phyloP scores from a whole-genome alignment of 2,329 filamentous ascomycete genomes.

The Sporothrix pseudoabietina region DNA sequence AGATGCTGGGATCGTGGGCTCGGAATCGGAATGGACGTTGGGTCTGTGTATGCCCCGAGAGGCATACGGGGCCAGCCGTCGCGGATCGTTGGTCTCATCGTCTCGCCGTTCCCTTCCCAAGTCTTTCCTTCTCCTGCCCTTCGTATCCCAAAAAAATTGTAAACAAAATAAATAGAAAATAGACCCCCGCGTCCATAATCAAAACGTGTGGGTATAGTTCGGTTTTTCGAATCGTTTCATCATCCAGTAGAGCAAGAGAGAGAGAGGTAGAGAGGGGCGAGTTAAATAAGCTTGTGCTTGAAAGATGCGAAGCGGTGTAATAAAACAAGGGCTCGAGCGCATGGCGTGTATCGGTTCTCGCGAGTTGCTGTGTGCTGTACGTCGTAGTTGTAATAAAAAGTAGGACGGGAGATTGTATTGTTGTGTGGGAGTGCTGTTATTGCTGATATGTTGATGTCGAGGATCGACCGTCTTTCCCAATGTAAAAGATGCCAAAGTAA shows the following conservation, averaged over 20 bases:
- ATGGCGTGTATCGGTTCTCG: neutral
- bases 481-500: neutral
- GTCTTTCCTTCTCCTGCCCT: neutral
- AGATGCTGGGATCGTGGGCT: neutral
- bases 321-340: neutral
- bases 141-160: neutral
- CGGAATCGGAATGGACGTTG: neutral
- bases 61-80: neutral
- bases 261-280: no score
- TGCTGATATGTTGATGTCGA: neutral
- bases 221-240: constrained; percentile 14
- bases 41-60: neutral
- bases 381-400: neutral
- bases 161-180: neutral
- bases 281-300: neutral
- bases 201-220: constrained; percentile 15
- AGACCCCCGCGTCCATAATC: constrained; percentile 7
- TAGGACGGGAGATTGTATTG: neutral
- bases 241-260: neutral
- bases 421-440: neutral
- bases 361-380: neutral
- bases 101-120: neutral
- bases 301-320: neutral
- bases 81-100: neutral
- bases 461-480: neutral